Conservation (phyloP, 1,284 basidiomycete genomes). For the Puccinia horiana region DNA sequence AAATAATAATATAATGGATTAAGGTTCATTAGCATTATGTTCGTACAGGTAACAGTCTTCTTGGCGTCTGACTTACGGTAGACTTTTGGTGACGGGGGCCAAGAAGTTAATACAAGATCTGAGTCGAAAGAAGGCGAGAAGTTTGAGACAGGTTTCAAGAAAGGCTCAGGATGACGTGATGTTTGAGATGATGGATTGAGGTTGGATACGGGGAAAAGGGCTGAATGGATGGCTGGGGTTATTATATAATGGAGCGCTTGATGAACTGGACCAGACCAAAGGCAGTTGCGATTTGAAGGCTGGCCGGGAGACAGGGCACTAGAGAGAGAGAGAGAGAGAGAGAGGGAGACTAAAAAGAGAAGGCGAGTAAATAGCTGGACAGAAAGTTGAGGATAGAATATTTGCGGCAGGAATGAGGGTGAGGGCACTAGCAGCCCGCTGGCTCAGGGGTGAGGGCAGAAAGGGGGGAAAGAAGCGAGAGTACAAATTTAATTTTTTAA, state of each 20-base stretch:
- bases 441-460: not conserved
- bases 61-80: not conserved
- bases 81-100: not conserved
- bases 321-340: not conserved
- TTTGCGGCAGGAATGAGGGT: constrained; percentile 3
- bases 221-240: not conserved
- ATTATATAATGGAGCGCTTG: no score
- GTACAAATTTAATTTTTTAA: not conserved
- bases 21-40: constrained; percentile 17
- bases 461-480: not conserved
- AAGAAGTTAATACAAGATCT: not conserved
- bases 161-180: not conserved
- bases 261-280: no score
- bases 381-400: not conserved
- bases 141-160: constrained; percentile 7
- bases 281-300: not conserved
- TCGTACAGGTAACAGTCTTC: not conserved
- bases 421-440: constrained; percentile 3
- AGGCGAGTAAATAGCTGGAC: not conserved
- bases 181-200: not conserved
- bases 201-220: not conserved
- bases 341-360: not conserved
- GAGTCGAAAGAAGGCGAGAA: not conserved
- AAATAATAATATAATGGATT: not conserved
- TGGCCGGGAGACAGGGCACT: no score